A percentile compares a stretch with the other conserved stretches of the same genome.
Conservation (phyloP, 1,284 basidiomycete species). For the Melampsora americana region DNA sequence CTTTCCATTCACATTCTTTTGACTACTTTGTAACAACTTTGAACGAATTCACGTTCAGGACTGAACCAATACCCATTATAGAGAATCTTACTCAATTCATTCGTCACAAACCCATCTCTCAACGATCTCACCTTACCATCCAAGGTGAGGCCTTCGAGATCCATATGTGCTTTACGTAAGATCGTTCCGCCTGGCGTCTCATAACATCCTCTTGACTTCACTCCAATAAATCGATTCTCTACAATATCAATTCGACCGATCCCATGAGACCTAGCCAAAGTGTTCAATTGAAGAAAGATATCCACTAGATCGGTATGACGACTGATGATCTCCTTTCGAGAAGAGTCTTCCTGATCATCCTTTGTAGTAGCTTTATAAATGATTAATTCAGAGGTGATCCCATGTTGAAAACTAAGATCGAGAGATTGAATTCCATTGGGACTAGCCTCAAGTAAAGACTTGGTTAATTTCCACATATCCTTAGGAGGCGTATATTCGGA, state of each 20-base stretch:
- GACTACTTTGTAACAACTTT: slow-evolving; percentile 80
- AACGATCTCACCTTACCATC: slow-evolving; percentile 94
- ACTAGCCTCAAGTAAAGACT: slow-evolving; percentile 70
- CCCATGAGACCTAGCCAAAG: slow-evolving; percentile 88
- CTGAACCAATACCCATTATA: slow-evolving; percentile 91
- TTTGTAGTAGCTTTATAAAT: slow-evolving; percentile 44
- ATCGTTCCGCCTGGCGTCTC: slow-evolving; percentile 95
- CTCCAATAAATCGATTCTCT: slow-evolving; percentile 98
- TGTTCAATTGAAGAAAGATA: slow-evolving; percentile 87
- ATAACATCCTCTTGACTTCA: slow-evolving; percentile 98
- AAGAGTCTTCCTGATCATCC: slow-evolving; percentile 27
- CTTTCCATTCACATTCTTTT: slow-evolving; percentile 91
- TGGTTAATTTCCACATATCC: slow-evolving; percentile 99
- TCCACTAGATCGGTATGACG: slow-evolving; percentile 83
- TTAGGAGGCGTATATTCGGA: slow-evolving; percentile 87
- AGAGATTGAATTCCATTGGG: slow-evolving; percentile 77
- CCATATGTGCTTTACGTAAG: slow-evolving; percentile 89
- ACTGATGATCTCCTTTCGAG: slow-evolving; percentile 58
- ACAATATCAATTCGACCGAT: slow-evolving; percentile 97
- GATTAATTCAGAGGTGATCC: slow-evolving; percentile 58
- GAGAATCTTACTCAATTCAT: slow-evolving; percentile 81
- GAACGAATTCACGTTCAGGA: slow-evolving; percentile 92
- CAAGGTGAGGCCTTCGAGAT: slow-evolving; percentile 92
- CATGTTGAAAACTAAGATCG: slow-evolving; percentile 73
- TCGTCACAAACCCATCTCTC: slow-evolving; percentile 90